These are phyloP conservation scores for Blastobotrys terrestris DNA, from an alignment of 805 yeast species.

Conservation along the genomic window DNA sequence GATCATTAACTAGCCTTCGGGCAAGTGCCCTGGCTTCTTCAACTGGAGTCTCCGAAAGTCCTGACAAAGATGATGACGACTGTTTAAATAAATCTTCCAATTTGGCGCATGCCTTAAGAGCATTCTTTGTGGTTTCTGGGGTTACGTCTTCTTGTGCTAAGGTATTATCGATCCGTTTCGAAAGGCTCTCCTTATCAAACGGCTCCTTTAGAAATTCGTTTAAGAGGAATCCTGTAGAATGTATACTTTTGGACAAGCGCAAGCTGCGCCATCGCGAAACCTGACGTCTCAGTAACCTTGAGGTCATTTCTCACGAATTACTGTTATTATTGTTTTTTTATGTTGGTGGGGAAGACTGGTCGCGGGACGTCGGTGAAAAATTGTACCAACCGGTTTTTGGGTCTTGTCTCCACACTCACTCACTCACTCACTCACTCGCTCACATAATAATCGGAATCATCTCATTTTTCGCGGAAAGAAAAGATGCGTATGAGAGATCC, in stretches of 20 bases:
- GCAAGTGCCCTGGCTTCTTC: conserved; percentile 21
- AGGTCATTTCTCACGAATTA: too few relatives aligned
- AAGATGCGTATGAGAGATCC: too few relatives aligned
- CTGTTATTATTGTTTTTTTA: too few relatives aligned
- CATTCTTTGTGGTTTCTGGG: conserved; percentile 8
- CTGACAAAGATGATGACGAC: conserved; percentile 18
- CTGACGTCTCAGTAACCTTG: neutral
- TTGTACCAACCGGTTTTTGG: too few relatives aligned
- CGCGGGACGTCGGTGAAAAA: too few relatives aligned
- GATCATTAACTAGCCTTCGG: neutral
- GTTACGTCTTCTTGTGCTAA: neutral
- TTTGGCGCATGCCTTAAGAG: conserved; percentile 23
- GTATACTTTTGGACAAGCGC: neutral
- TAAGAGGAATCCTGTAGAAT: neutral
- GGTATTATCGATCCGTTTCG: neutral
- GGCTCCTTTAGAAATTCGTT: neutral
- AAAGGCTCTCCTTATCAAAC: neutral
- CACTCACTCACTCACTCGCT: too few relatives aligned
- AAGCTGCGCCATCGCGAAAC: neutral
- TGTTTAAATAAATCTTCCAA: conserved; percentile 19
- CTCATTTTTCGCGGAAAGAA: neutral
- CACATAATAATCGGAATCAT: too few relatives aligned
- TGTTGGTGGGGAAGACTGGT: too few relatives aligned
- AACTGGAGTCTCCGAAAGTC: conserved; percentile 18
- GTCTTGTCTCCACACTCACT: too few relatives aligned